Evolutionary conservation across 192 early-diverging fungal genomes (phyloP).

Genomic region (Backusella australiensis): DNA sequence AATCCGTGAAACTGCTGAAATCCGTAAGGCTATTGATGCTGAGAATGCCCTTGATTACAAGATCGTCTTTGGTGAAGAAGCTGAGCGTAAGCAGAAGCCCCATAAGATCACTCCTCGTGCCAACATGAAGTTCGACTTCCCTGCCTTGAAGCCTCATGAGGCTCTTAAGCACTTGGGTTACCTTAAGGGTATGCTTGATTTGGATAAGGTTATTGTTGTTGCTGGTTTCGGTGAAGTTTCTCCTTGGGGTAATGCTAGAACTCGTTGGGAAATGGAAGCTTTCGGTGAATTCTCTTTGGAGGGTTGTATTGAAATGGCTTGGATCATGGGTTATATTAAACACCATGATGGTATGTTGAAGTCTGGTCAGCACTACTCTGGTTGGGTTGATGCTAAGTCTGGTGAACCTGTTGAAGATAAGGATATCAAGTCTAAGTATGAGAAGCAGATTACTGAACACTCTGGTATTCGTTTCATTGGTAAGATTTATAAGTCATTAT

Average conservation of each 20-base stretch:
- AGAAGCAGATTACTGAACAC: constrained; percentile 87
- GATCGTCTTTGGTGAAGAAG: constrained; percentile 70
- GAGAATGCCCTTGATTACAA: constrained; percentile 81
- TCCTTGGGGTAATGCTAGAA: constrained; percentile 85
- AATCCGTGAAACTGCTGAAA: constrained; percentile 81
- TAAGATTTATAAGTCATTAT: constrained; percentile 9
- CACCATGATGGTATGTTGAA: constrained; percentile 83
- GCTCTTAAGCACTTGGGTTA: constrained; percentile 62
- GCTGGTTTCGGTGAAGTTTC: constrained; percentile 95
- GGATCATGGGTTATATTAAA: constrained; percentile 96
- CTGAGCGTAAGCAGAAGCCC: constrained; percentile 56
- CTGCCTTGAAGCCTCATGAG: constrained; percentile 58
- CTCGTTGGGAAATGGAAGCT: constrained; percentile 97
- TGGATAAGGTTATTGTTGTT: constrained; percentile 90
- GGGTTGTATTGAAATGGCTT: constrained; percentile 95
- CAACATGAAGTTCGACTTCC: constrained; percentile 86
- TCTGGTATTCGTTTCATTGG: constrained; percentile 89
- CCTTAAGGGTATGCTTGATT: constrained; percentile 76
- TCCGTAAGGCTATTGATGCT: constrained; percentile 78
- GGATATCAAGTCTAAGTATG: constrained; percentile 89
- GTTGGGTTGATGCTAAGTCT: constrained; percentile 91
- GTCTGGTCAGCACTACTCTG: constrained; percentile 74
- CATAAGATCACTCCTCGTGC: constrained; percentile 79
- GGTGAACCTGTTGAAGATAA: constrained; percentile 81
- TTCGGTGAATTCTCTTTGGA: constrained; percentile 84